Evolutionary conservation across 2,329 filamentous ascomycete species (phyloP), one percentile per base, ranked within the genome.

Genomic region (Fusarium tupiense): DNA sequence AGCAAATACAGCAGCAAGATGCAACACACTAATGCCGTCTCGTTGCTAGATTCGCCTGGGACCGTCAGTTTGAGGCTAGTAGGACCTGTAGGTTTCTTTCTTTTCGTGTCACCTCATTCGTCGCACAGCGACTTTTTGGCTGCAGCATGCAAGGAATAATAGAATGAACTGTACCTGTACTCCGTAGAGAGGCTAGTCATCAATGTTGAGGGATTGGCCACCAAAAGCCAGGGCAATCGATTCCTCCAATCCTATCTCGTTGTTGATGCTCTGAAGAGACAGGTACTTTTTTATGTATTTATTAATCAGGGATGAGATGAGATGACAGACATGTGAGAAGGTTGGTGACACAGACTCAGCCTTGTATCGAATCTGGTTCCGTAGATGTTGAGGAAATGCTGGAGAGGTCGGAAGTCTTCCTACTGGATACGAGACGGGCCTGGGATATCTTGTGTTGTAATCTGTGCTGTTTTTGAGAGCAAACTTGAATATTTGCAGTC

Each of bases 61-160:
- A 54, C 53, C n/a, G 19, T 53, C 31, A 26, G 22, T 60, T 71
- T n/a, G 33, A 69, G 59, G 31, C 63, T 62, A 62, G 56, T 60
- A 69, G 50, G 56, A 19, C 38, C 26, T 49, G 71, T 59, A 60
- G 38, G 60, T 43, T 58, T 38, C 56, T 65, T 72, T 38, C 31
- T 57, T 72, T 65, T 47, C 68, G 62, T 61, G 53, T 64, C 64
- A 41, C 52, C 40, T 62, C 26, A 69, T 69, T 75, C 64, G 68
- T 63, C 47, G 70, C 66, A 67, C 60, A 73, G 50, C 33, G 41
- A 50, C 47, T 61, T 41, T 61, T 47, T 47, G 70, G 66, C 63
- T 76, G 73, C 72, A 73, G 71, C 61, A 77, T 77, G 75, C 74
- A 78, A 73, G 76, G 67, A 77, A 78, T 73, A 68, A 47, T 46